Base-by-base conservation (phyloP, 2,329 filamentous ascomycete species). In the Daldinia sp. region DNA sequence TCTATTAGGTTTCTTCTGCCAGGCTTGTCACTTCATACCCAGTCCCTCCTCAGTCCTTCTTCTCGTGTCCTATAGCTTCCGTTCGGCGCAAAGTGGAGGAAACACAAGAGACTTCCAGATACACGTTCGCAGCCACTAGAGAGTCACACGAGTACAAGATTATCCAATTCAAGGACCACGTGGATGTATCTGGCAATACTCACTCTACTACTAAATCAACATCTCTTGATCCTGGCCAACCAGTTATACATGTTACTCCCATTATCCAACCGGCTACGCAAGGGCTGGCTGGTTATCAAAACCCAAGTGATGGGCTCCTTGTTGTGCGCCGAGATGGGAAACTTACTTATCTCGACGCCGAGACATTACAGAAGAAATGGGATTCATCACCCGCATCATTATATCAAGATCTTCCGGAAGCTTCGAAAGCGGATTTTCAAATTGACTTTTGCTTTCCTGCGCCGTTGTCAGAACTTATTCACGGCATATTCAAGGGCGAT, bases 21-120 rank as follows among this genome's bases (percentile, higher is more conserved):
- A 84, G 86, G 68, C 81, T 90, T 68, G 84, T 91, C 73, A 90
- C 89, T 6, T 91, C 89, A 1, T 91, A 91, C 76, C 88, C 89
- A 23, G 86, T 91, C 67, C 87, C 89, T 28, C 89, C 89, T 1
- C 88, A 90, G 77, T 86, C 89, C 60, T 84, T 83, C 58, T 89
- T 91, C 76, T 88, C 88, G 60, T 90, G 89, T 78, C 79, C 88
- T 7, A 86, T 88, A 20, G 85, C 83, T 77, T 91, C 89, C 15
- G 77, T 90, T 46, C 83, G 87, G 71, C 81, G 84, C 69, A 84
- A 87, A 72, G 81, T 81, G 51, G 78, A 83, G 10, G 82, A 82
- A 23, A 81, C 79, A 61, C 83, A 79, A 69, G 83, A 85, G 65
- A 80, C 87, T 35, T 82, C 84, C 44, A 84, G 89, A 72, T 88